Conservation (phyloP, 2,329 filamentous ascomycete genomes). For the Apiospora phragmitis region DNA sequence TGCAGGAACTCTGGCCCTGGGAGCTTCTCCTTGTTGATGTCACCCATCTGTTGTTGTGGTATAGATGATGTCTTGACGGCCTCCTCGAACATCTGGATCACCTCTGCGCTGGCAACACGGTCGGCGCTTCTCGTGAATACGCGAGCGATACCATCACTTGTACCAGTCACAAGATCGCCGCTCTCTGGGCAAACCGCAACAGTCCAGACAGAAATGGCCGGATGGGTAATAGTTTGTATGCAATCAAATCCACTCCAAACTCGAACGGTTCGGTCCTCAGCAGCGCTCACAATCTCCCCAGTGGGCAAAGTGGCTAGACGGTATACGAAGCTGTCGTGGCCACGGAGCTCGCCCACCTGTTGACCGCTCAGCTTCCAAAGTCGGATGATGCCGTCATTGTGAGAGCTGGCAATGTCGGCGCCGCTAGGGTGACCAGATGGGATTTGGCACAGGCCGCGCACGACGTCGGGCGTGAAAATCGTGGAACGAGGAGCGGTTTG, state of each 20-base stretch:
- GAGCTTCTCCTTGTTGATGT: conserved; percentile 88
- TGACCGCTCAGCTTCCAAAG: conserved; percentile 83
- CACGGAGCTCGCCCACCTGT: conserved; percentile 74
- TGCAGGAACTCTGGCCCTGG: conserved; percentile 86
- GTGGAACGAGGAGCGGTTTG: conserved; percentile 53
- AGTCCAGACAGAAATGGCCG: conserved; percentile 93
- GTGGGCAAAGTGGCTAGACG: conserved; percentile 74
- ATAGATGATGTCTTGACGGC: conserved; percentile 82
- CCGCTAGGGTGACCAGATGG: conserved; percentile 73
- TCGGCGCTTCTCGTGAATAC: conserved; percentile 76
- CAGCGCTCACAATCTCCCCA: conserved; percentile 86
- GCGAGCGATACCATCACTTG: conserved; percentile 83
- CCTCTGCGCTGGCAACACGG: conserved; percentile 68
- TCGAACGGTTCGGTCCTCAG: conserved; percentile 90
- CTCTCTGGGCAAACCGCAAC: conserved; percentile 80
- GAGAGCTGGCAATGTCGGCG: conserved; percentile 91
- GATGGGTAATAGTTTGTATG: conserved; percentile 93
- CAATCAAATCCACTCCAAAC: conserved; percentile 85
- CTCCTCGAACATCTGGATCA: conserved; percentile 75
- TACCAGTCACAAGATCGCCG: conserved; percentile 90
- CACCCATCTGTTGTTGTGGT: conserved; percentile 79
- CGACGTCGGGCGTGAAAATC: conserved; percentile 73
- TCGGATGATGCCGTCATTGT: conserved; percentile 87
- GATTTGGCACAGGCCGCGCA: conserved; percentile 86
- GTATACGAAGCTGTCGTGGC: conserved; percentile 96